Percentiles rank a stretch among this genome's conserved stretches.
Conservation (phyloP, 768 basidiomycete genomes). For the Kwoniella europaea region DNA sequence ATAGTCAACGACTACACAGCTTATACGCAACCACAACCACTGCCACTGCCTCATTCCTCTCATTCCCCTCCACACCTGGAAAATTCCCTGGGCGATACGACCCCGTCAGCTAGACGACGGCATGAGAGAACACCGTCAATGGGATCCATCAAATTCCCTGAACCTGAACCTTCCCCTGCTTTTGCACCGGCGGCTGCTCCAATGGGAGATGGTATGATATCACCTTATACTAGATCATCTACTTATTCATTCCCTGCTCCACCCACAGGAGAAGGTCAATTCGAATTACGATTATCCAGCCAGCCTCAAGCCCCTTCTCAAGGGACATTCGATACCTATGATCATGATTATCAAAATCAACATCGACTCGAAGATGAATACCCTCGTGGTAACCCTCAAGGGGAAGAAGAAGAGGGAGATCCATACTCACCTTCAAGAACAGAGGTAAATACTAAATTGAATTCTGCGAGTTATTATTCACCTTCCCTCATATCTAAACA, state of each 20-base stretch:
- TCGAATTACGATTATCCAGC: background rate
- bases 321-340: background rate
- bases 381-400: background rate
- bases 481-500: background rate
- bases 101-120: background rate
- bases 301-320: background rate
- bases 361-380: background rate
- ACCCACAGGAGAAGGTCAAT: background rate
- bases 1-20: background rate
- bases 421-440: constrained; percentile 10
- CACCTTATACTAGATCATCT: constrained; percentile 8
- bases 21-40: background rate
- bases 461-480: constrained; percentile 6
- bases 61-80: too few species aligned
- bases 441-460: constrained; percentile 7
- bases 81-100: background rate
- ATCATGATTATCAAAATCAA: background rate
- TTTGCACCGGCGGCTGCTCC: background rate
- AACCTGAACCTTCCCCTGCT: constrained; percentile 7
- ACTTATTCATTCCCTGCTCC: constrained; percentile 11
- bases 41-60: background rate
- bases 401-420: background rate
- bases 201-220: background rate
- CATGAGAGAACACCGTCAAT: background rate
- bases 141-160: background rate